These are phyloP conservation scores for Ceratobasidium sp. DNA, from an alignment of 1,284 basidiomycete genomes.

Conservation along the genomic window DNA sequence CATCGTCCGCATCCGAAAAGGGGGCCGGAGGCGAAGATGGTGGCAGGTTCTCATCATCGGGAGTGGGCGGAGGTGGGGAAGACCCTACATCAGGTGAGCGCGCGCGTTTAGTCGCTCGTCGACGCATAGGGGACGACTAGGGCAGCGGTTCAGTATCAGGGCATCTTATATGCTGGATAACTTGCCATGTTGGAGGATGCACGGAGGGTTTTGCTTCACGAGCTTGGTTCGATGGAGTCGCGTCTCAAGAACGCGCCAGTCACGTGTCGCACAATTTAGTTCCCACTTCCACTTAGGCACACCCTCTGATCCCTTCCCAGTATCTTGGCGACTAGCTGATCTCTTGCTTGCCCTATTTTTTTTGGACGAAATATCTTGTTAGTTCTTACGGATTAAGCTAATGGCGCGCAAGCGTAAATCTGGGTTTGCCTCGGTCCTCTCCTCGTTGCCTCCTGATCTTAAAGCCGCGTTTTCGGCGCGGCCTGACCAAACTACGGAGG, in stretches of 20 bases:
- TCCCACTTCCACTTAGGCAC: not conserved
- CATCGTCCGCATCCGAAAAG: conserved; percentile 90
- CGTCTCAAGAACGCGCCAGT: conserved; percentile 37
- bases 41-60: conserved; percentile 65
- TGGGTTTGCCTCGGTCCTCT: conserved; percentile 35
- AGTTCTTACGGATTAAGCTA: too few relatives aligned
- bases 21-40: conserved; percentile 84
- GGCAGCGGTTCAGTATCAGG: not conserved
- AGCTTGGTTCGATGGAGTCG: conserved; percentile 32
- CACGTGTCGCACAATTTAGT: conserved; percentile 9
- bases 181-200: conserved; percentile 29
- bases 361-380: too few relatives aligned
- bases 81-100: conserved; percentile 44
- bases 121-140: conserved; percentile 39
- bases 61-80: conserved; percentile 35
- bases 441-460: conserved; percentile 26
- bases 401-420: conserved; percentile 41
- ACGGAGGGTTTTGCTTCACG: not conserved
- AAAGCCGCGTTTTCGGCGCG: conserved; percentile 7
- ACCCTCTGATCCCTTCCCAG: not conserved
- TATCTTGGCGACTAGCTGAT: not conserved
- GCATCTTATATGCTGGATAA: not conserved
- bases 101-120: conserved; percentile 46
- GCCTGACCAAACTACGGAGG: not conserved
- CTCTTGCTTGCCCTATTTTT: not conserved